Evolutionary conservation across 495 filamentous ascomycete genomes (phyloP).

Genomic region (Xylaria cubensis): DNA sequence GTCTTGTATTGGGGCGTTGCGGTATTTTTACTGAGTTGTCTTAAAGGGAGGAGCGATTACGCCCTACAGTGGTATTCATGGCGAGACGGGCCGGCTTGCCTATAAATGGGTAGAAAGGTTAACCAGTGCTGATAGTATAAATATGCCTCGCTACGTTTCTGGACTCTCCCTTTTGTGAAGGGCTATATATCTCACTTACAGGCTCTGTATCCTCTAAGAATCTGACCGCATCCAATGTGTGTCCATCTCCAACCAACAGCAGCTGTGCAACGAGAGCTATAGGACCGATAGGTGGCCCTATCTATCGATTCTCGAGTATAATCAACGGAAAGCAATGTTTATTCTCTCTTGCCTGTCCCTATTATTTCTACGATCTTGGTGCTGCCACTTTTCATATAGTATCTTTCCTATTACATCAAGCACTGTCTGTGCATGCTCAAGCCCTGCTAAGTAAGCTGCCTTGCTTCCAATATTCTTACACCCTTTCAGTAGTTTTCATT

Average conservation of each 20-base stretch:
- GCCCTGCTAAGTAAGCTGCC: not conserved
- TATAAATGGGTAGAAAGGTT: not conserved
- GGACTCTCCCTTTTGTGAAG: not conserved
- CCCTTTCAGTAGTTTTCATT: not conserved
- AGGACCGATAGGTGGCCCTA: not conserved
- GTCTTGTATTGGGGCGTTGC: constrained; percentile 21
- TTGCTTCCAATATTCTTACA: not conserved
- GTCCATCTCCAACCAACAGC: not conserved
- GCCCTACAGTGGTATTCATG: not conserved
- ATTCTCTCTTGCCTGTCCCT: not conserved
- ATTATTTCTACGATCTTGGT: not conserved
- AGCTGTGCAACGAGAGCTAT: not conserved
- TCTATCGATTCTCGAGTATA: not conserved
- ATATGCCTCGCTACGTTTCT: not conserved
- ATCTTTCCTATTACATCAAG: not conserved
- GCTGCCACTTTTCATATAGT: not conserved
- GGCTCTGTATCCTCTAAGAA: not conserved
- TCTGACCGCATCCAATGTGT: not conserved
- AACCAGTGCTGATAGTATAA: constrained; percentile 2
- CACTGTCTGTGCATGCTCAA: not conserved
- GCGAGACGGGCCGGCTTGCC: not conserved
- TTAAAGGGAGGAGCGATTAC: not conserved
- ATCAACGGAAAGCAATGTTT: not conserved
- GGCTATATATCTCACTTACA: not conserved
- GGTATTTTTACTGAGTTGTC: constrained; percentile 12